These are phyloP conservation scores for Cinnamomum chago DNA, from an alignment of 164 flowering plant species.

Conservation along the genomic window DNA sequence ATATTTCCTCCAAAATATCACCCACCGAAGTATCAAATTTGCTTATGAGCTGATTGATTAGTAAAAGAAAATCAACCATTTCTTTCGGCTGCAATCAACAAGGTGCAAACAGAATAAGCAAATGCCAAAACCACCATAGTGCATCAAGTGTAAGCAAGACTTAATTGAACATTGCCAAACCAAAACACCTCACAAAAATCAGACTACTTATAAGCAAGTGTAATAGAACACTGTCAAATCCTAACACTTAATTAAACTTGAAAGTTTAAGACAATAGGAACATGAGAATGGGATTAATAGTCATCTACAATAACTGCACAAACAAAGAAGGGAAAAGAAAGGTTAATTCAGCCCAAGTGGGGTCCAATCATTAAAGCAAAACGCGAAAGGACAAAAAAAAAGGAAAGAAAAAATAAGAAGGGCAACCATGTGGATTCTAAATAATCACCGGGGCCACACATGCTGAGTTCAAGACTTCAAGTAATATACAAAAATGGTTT, in stretches of 20 bases:
- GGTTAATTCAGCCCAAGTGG: background rate
- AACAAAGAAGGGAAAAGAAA: background rate
- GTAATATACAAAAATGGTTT: too few relatives aligned
- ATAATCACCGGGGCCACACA: too few relatives aligned
- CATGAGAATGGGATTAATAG: background rate
- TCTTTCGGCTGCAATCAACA: constrained; percentile 77
- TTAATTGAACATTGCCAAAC: too few relatives aligned
- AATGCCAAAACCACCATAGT: background rate
- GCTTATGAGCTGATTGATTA: constrained; percentile 91
- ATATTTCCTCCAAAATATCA: constrained; percentile 78
- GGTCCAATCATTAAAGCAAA: background rate
- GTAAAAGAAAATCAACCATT: constrained; percentile 67
- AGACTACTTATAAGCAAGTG: background rate
- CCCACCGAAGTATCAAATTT: constrained; percentile 60
- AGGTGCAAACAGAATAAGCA: constrained; percentile 1
- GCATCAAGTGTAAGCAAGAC: background rate
- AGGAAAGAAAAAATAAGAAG: too few relatives aligned
- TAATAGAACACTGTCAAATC: background rate
- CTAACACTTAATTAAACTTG: background rate
- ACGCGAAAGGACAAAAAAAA: too few relatives aligned
- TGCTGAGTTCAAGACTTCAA: too few relatives aligned
- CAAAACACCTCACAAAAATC: background rate
- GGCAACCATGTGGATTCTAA: too few relatives aligned
- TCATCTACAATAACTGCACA: background rate
- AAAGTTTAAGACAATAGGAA: background rate